Evolutionary conservation across 371 early-diverging fungal genomes (phyloP).

Genomic region (Paraphysoderma sedebokerense): DNA sequence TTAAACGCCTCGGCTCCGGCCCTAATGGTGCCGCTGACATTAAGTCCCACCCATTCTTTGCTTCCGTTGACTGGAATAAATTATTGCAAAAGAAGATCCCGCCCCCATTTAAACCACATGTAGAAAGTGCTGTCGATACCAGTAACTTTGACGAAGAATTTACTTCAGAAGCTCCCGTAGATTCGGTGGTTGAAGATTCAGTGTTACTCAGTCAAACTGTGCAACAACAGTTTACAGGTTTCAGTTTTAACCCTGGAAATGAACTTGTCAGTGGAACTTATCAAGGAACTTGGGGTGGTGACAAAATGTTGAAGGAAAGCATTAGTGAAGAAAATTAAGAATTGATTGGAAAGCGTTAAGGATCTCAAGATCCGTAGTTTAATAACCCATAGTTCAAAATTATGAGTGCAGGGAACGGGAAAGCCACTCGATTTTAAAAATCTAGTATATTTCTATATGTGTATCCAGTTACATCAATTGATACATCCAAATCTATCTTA

Average conservation of each 20-base stretch:
- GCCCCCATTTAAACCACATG: conserved; percentile 88
- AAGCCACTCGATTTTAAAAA: no score
- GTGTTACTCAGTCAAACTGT: conserved; percentile 67
- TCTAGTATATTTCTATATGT: no score
- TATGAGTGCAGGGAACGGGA: no score
- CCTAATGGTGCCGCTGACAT: conserved; percentile 66
- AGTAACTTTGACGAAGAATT: conserved; percentile 70
- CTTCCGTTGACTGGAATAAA: conserved; percentile 77
- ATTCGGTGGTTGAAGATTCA: conserved; percentile 59
- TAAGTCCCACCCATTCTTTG: conserved; percentile 81
- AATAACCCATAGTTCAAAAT: no score
- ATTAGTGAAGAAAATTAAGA: no score
- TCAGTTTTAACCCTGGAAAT: conserved; percentile 30
- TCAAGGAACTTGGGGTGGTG: not conserved
- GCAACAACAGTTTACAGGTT: conserved; percentile 89
- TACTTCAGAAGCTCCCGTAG: conserved; percentile 64
- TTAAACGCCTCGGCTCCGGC: conserved; percentile 54
- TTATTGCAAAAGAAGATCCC: conserved; percentile 67
- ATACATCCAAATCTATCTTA: no score
- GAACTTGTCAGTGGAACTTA: not conserved
- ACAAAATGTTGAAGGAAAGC: no score
- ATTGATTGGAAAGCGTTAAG: no score
- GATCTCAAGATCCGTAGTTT: no score
- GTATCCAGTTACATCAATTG: no score
- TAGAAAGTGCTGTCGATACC: conserved; percentile 56